Evolutionary conservation across 352 stramenopile species (phyloP).

Genomic region (Phytophthora boehmeriae): DNA sequence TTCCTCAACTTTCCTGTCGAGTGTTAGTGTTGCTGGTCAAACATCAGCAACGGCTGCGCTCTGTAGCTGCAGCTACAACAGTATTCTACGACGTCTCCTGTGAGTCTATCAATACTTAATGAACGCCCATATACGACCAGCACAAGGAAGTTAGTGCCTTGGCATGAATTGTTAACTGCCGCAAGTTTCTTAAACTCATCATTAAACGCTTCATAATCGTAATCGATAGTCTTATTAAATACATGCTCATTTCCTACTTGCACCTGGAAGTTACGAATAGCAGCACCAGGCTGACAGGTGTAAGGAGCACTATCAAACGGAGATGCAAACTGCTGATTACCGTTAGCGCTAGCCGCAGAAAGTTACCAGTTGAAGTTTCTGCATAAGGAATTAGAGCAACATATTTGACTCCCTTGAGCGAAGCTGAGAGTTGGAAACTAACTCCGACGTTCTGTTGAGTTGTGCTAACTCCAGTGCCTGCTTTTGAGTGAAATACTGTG

Average conservation of each 20-base stretch:
- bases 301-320: constrained; percentile 6
- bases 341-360: not conserved
- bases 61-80: too few species aligned
- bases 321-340: constrained; percentile 3
- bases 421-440: too few species aligned
- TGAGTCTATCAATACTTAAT: too few species aligned
- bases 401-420: not conserved
- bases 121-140: too few species aligned
- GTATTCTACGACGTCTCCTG: too few species aligned
- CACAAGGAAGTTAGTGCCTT: too few species aligned
- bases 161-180: too few species aligned
- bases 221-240: not conserved
- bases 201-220: not conserved
- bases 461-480: not conserved
- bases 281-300: not conserved
- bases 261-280: constrained; percentile 2
- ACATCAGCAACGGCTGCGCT: too few species aligned
- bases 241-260: not conserved
- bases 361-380: constrained; percentile 1
- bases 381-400: constrained; percentile 4
- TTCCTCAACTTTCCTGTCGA: too few species aligned
- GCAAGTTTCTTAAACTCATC: too few species aligned
- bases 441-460: not conserved
- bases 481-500: constrained; percentile 1
- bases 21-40: too few species aligned